These are phyloP conservation scores for Arthrobotrys megalospora DNA, from an alignment of 2,329 filamentous ascomycete genomes.

Conservation along the genomic window DNA sequence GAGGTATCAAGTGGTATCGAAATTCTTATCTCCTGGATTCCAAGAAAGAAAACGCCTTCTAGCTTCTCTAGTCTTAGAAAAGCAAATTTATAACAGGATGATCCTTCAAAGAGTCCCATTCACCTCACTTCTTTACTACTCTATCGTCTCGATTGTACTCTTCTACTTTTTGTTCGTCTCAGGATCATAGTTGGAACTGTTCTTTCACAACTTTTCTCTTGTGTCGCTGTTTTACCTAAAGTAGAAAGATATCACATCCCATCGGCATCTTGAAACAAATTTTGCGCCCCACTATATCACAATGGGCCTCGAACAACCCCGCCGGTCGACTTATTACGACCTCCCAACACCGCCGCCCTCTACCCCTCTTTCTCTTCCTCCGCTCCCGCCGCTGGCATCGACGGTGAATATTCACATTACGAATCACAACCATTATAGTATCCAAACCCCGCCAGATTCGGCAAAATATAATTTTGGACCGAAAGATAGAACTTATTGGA, in stretches of 20 bases:
- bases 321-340: constrained; percentile 28
- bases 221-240: not conserved
- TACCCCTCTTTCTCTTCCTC: constrained; percentile 30
- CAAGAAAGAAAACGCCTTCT: constrained; percentile 13
- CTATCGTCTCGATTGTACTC: constrained; percentile 46
- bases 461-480: constrained; percentile 14
- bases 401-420: constrained; percentile 54
- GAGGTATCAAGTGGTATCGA: constrained; percentile 13
- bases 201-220: constrained; percentile 6
- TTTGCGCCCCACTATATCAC: not conserved
- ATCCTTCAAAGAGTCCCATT: constrained; percentile 52
- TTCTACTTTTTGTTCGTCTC: constrained; percentile 61
- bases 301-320: constrained; percentile 49
- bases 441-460: constrained; percentile 42
- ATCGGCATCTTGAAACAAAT: constrained; percentile 44
- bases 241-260: constrained; percentile 1
- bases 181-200: constrained; percentile 20
- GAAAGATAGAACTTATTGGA: constrained; percentile 8
- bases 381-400: constrained; percentile 40
- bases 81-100: constrained; percentile 34
- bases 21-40: constrained; percentile 37
- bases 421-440: constrained; percentile 43
- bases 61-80: constrained; percentile 13
- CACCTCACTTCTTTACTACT: constrained; percentile 54
- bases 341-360: constrained; percentile 40